Percentiles rank a stretch among this genome's conserved stretches.
phyloP scores from a whole-genome alignment of 768 basidiomycete genomes.

The Imleria badia region DNA sequence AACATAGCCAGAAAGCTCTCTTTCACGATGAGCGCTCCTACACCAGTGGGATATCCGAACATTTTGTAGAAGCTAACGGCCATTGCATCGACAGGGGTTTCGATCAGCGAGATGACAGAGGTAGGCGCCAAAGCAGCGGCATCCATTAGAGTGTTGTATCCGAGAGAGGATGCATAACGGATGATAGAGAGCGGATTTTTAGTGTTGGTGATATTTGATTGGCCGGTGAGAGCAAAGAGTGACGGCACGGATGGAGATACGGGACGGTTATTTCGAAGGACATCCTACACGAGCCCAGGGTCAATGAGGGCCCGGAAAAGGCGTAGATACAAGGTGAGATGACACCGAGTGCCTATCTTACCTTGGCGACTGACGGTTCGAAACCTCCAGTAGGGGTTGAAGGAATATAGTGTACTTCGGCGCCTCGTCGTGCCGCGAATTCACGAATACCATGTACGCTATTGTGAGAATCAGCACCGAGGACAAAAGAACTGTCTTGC shows the following conservation, averaged over 20 bases:
- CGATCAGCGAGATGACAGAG: constrained; percentile 61
- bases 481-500: constrained; percentile 56
- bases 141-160: constrained; percentile 76
- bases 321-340: constrained; percentile 18
- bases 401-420: constrained; percentile 61
- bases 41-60: constrained; percentile 85
- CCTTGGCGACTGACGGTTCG: constrained; percentile 57
- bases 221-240: constrained; percentile 74
- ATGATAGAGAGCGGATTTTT: constrained; percentile 69
- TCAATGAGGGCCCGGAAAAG: constrained; percentile 1
- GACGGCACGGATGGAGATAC: constrained; percentile 39
- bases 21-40: constrained; percentile 76
- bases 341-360: constrained; percentile 27
- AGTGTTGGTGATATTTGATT: constrained; percentile 79
- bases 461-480: constrained; percentile 80
- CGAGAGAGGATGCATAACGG: constrained; percentile 61
- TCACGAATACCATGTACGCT: constrained; percentile 81
- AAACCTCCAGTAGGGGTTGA: constrained; percentile 67
- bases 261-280: constrained; percentile 53
- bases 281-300: constrained; percentile 40
- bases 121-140: constrained; percentile 81
- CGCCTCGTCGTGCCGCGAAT: constrained; percentile 58
- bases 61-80: constrained; percentile 88
- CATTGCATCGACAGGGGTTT: constrained; percentile 76
- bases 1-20: constrained; percentile 61